These are phyloP conservation scores for Hyphopichia burtonii DNA, from an alignment of 1,139 yeast genomes.

Conservation along the genomic window DNA sequence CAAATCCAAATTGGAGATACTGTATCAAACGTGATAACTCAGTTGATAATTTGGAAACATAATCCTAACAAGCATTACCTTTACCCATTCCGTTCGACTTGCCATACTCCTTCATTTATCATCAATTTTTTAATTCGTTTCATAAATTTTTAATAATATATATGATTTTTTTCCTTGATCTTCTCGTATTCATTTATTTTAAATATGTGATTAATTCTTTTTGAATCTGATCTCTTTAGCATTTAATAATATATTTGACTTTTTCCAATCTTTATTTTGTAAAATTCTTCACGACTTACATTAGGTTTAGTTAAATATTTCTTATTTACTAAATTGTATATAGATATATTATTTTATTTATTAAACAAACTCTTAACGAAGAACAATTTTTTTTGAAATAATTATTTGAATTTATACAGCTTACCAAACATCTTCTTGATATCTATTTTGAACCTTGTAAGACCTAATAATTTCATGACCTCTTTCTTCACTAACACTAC, in stretches of 20 bases:
- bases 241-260: no score
- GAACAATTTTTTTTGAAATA: no score
- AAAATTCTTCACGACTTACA: no score
- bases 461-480: conserved; percentile 80
- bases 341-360: no score
- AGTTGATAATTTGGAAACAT: conserved; percentile 3
- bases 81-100: neutral
- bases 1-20: conserved; percentile 36
- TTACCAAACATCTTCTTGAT: conserved; percentile 98
- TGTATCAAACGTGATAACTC: conserved; percentile 16
- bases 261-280: no score
- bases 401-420: no score
- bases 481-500: conserved; percentile 57
- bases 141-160: neutral
- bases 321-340: no score
- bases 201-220: no score
- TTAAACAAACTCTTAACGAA: neutral
- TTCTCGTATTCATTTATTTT: neutral
- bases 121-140: neutral
- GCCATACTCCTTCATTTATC: neutral
- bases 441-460: conserved; percentile 80
- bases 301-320: no score
- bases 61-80: neutral
- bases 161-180: neutral
- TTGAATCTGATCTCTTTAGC: no score